Evolutionary conservation across 768 basidiomycete species (phyloP).

Genomic region (Cubamyces lactineus): DNA sequence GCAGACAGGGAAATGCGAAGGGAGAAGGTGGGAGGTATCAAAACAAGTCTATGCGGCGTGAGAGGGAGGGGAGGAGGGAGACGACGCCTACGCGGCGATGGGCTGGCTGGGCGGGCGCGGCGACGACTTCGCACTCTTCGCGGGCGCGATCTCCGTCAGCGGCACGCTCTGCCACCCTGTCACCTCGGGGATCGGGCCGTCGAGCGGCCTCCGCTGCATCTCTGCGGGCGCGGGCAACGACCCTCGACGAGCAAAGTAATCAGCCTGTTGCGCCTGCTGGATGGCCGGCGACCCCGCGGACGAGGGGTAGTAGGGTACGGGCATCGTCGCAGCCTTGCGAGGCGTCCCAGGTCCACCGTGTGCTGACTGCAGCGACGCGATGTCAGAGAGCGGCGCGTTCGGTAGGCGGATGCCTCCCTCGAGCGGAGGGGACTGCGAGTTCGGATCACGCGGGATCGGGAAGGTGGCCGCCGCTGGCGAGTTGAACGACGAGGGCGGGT

Average conservation of each 20-base stretch:
- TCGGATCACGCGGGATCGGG: conserved; percentile 57
- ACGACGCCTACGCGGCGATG: conserved; percentile 29
- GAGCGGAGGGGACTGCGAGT: conserved; percentile 40
- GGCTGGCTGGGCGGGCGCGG: conserved; percentile 29
- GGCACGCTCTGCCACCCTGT: conserved; percentile 42
- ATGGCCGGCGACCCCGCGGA: conserved; percentile 11
- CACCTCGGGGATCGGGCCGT: conserved; percentile 36
- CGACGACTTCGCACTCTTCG: conserved; percentile 28
- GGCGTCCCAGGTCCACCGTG: conserved; percentile 29
- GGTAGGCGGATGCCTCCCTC: conserved; percentile 75
- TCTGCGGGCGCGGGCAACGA: conserved; percentile 28
- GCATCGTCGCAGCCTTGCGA: conserved; percentile 35
- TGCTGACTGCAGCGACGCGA: conserved; percentile 50
- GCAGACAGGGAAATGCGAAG: conserved; percentile 4
- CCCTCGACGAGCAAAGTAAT: conserved; percentile 33
- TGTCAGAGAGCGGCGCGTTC: conserved; percentile 70
- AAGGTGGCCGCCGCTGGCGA: conserved; percentile 64
- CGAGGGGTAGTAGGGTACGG: conserved; percentile 29
- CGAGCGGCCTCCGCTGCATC: conserved; percentile 21
- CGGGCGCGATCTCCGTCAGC: conserved; percentile 32
- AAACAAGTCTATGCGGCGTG: conserved; percentile 16
- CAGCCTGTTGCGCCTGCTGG: conserved; percentile 25
- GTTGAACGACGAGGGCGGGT: conserved; percentile 65
- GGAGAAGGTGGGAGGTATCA: conserved; percentile 14
- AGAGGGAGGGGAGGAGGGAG: neutral